Conservation (phyloP, 139 green algal species). For the Eudorina sp. region DNA sequence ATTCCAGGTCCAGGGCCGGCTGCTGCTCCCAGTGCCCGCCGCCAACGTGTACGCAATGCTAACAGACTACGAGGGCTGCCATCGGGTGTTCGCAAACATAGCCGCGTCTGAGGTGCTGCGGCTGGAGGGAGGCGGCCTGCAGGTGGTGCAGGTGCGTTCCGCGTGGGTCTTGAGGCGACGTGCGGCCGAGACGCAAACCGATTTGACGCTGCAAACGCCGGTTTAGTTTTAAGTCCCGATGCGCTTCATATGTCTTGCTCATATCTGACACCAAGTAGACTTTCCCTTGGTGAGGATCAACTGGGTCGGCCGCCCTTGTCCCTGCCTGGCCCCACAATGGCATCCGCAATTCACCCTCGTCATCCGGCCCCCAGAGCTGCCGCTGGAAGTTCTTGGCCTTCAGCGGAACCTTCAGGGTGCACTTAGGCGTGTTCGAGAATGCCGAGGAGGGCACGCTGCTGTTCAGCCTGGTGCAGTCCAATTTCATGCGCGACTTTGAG, state of each 20-base stretch:
- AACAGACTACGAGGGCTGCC: slow-evolving; percentile 29
- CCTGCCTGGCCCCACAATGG: too few species aligned
- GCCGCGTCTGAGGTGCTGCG: slow-evolving; percentile 7
- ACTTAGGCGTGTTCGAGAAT: slow-evolving; percentile 62
- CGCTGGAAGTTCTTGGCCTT: slow-evolving; percentile 73
- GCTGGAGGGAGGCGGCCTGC: not conserved
- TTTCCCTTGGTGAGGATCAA: too few species aligned
- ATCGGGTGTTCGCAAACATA: slow-evolving; percentile 65
- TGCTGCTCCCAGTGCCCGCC: not conserved
- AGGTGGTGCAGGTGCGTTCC: slow-evolving; percentile 57
- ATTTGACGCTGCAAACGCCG: too few species aligned
- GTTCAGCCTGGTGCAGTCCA: slow-evolving; percentile 67
- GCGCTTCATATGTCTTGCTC: too few species aligned
- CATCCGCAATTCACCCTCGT: too few species aligned
- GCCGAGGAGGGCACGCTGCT: slow-evolving; percentile 25
- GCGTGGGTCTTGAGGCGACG: too few species aligned
- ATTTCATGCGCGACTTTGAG: slow-evolving; percentile 75
- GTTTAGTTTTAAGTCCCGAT: too few species aligned
- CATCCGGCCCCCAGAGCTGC: slow-evolving; percentile 59
- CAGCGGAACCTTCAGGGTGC: slow-evolving; percentile 67
- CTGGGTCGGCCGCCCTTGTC: too few species aligned
- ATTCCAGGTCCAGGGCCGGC: not conserved
- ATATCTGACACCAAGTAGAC: too few species aligned
- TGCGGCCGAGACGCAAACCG: too few species aligned
- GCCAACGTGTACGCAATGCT: slow-evolving; percentile 1